Evolutionary conservation across 768 basidiomycete genomes (phyloP).

Genomic region (Mycena indigotica): DNA sequence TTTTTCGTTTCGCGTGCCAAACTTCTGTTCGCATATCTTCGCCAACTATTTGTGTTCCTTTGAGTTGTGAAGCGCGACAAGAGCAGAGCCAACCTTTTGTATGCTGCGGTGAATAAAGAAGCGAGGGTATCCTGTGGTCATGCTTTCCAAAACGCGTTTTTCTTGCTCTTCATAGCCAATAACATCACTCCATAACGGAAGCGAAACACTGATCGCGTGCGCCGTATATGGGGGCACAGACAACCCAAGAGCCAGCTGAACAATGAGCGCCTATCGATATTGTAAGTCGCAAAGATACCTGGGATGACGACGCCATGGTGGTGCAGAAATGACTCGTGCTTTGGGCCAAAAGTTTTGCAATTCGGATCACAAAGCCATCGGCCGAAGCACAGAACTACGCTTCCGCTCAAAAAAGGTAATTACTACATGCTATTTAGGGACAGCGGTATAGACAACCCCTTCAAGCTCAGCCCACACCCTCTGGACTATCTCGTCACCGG

Average conservation of each 20-base stretch:
- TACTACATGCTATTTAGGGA: neutral
- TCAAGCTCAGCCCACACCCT: conserved; percentile 4
- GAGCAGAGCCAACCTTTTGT: conserved; percentile 68
- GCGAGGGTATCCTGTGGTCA: conserved; percentile 91
- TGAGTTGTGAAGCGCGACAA: neutral
- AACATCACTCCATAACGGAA: conserved; percentile 87
- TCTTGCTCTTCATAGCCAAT: conserved; percentile 92
- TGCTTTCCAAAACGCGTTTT: conserved; percentile 70
- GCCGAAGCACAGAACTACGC: neutral
- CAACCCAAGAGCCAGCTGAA: conserved; percentile 33
- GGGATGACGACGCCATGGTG: neutral
- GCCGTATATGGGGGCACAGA: conserved; percentile 56
- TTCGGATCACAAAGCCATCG: neutral
- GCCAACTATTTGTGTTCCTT: conserved; percentile 61
- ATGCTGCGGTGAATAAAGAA: conserved; percentile 92
- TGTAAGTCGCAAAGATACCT: neutral
- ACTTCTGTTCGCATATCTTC: conserved; percentile 72
- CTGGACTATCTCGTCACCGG: neutral
- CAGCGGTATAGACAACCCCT: conserved; percentile 2
- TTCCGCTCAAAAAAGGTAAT: neutral
- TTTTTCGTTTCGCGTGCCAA: conserved; percentile 67
- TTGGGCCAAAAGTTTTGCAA: neutral
- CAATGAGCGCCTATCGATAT: neutral
- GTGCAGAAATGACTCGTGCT: neutral
- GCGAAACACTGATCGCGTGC: conserved; percentile 80